These are phyloP conservation scores for Wallacemonas sp. DNA, from an alignment of 208 protist species.

Conservation along the genomic window DNA sequence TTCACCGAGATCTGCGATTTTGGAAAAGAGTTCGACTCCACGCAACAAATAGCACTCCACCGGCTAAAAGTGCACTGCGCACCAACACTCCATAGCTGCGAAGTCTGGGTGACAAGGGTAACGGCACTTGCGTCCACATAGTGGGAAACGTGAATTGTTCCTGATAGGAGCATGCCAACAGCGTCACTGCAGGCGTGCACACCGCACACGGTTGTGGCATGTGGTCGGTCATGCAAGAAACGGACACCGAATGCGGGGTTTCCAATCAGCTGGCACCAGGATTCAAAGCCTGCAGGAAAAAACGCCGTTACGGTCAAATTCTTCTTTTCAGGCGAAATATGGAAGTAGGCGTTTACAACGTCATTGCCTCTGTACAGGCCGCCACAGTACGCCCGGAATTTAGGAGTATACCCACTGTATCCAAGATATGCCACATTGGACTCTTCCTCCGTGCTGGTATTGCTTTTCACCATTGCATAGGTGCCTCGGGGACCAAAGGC, in stretches of 20 bases:
- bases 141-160: background rate
- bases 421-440: background rate
- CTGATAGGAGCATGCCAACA: constrained; percentile 3
- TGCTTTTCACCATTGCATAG: background rate
- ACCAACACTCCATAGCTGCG: background rate
- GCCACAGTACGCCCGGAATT: background rate
- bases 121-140: background rate
- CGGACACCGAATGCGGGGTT: constrained; percentile 13
- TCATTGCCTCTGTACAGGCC: constrained; percentile 5
- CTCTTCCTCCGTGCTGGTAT: background rate
- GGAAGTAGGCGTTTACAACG: constrained; percentile 12
- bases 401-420: background rate
- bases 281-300: constrained; percentile 7
- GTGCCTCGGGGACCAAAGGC: background rate
- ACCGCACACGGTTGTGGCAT: background rate
- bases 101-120: background rate
- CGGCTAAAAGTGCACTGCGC: background rate
- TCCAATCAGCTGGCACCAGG: constrained; percentile 8
- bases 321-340: background rate
- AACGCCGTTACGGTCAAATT: constrained; percentile 7
- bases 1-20: background rate
- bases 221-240: background rate
- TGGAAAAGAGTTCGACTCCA: background rate
- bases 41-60: background rate
- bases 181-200: constrained; percentile 8